These are phyloP conservation scores for Sphagnurus paluster DNA, from an alignment of 1,284 basidiomycete genomes.

Conservation along the genomic window DNA sequence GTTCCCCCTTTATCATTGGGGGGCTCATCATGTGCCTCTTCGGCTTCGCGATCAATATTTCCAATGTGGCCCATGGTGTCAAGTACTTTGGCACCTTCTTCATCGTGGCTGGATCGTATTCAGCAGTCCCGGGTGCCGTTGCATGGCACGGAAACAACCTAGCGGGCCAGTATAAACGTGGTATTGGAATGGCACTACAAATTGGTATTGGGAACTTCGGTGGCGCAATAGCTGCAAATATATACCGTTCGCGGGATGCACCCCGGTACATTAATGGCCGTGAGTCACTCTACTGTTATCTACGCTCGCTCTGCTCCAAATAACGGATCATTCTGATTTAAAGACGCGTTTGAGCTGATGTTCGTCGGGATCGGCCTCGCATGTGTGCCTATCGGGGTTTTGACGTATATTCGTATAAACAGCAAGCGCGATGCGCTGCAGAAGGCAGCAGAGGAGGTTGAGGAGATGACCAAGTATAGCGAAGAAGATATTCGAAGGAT, in stretches of 20 bases:
- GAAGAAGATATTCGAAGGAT: conserved; percentile 45
- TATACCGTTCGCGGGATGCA: conserved; percentile 57
- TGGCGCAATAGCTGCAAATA: conserved; percentile 58
- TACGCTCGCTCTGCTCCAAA: not conserved
- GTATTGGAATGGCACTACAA: conserved; percentile 62
- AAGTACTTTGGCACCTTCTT: conserved; percentile 74
- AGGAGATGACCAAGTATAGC: conserved; percentile 34
- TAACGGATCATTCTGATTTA: not conserved
- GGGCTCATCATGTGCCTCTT: conserved; percentile 54
- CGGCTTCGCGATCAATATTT: conserved; percentile 69
- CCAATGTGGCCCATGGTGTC: conserved; percentile 43
- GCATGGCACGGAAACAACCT: conserved; percentile 70
- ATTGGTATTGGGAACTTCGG: conserved; percentile 63
- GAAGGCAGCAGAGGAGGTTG: conserved; percentile 31
- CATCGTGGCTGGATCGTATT: conserved; percentile 62
- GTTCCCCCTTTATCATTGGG: conserved; percentile 60
- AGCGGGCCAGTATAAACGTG: conserved; percentile 66
- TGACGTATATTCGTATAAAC: conserved; percentile 59
- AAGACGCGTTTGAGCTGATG: conserved; percentile 70
- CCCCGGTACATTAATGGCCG: conserved; percentile 65
- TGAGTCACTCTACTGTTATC: conserved; percentile 28
- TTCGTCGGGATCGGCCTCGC: conserved; percentile 67
- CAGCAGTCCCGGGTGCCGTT: conserved; percentile 61
- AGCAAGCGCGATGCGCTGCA: conserved; percentile 37
- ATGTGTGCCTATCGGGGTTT: conserved; percentile 45